A percentile compares a stretch with the other conserved stretches of the same genome.
Evolutionary conservation across 1,284 basidiomycete genomes (phyloP).

Genomic region (Sphagnurus paluster): DNA sequence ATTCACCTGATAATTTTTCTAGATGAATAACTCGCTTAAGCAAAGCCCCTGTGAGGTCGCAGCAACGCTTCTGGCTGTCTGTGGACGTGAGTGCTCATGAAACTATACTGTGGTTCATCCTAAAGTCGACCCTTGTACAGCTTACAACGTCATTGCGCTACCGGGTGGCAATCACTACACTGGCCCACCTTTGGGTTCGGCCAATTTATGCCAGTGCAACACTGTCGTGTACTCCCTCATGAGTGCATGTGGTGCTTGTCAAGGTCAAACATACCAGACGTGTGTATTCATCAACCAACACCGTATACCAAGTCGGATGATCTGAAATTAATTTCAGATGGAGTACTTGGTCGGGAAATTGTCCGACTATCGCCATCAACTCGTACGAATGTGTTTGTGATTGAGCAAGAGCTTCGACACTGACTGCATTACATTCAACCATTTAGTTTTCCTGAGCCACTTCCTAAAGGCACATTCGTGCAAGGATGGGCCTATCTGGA

Average conservation of each 20-base stretch:
- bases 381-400: slow-evolving; percentile 6
- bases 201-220: slow-evolving; percentile 28
- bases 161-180: slow-evolving; percentile 20
- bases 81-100: slow-evolving; percentile 25
- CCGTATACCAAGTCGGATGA: background rate
- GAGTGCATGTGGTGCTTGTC: slow-evolving; percentile 31
- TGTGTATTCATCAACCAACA: slow-evolving; percentile 4
- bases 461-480: slow-evolving; percentile 17
- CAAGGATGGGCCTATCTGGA: slow-evolving; percentile 22
- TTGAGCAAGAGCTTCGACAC: no score
- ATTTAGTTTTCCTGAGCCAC: slow-evolving; percentile 14
- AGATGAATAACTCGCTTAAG: slow-evolving; percentile 42
- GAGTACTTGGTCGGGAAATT: slow-evolving; percentile 23
- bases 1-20: slow-evolving; percentile 1
- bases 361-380: slow-evolving; percentile 17
- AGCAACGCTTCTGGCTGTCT: slow-evolving; percentile 38
- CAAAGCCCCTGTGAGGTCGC: slow-evolving; percentile 47
- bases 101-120: background rate
- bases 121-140: slow-evolving; percentile 3
- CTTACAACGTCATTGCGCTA: slow-evolving; percentile 17
- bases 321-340: slow-evolving; percentile 14
- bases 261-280: slow-evolving; percentile 22
- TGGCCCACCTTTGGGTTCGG: slow-evolving; percentile 17
- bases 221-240: slow-evolving; percentile 31
- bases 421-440: no score